phyloP scores from a whole-genome alignment of 2,329 filamentous ascomycete genomes.

The Catunica adiposa region DNA sequence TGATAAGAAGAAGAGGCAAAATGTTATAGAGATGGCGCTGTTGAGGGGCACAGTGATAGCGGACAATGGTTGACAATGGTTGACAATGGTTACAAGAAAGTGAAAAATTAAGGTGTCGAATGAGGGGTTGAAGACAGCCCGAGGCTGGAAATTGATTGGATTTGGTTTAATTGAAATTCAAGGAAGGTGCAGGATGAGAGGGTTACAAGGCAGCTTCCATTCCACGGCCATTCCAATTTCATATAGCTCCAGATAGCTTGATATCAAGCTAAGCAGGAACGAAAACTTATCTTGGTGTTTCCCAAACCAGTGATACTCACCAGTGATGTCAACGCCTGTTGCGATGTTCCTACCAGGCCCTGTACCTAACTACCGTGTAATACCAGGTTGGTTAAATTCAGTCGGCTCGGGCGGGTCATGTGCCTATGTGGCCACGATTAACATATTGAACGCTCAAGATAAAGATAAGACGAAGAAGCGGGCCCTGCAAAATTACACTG shows the following conservation, averaged over 20 bases:
- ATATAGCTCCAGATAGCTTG: too few relatives aligned
- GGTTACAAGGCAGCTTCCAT: background rate
- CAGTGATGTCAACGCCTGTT: background rate
- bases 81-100: too few relatives aligned
- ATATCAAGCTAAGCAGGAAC: too few relatives aligned
- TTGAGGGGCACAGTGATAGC: too few relatives aligned
- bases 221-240: too few relatives aligned
- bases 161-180: background rate
- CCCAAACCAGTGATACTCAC: too few relatives aligned
- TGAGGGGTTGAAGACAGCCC: too few relatives aligned
- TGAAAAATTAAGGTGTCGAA: too few relatives aligned
- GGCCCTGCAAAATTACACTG: background rate
- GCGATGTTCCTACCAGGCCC: background rate
- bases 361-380: background rate
- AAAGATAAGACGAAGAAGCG: conserved; percentile 1
- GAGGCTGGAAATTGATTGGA: background rate
- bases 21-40: too few relatives aligned
- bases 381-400: background rate
- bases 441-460: background rate
- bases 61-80: too few relatives aligned
- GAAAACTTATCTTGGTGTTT: background rate
- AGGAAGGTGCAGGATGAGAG: too few relatives aligned
- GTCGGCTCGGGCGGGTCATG: background rate
- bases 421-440: conserved; percentile 2
- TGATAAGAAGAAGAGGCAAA: background rate